Evolutionary conservation across 1,139 yeast species (phyloP).

Genomic region (Magnusiomyces paraingens): DNA sequence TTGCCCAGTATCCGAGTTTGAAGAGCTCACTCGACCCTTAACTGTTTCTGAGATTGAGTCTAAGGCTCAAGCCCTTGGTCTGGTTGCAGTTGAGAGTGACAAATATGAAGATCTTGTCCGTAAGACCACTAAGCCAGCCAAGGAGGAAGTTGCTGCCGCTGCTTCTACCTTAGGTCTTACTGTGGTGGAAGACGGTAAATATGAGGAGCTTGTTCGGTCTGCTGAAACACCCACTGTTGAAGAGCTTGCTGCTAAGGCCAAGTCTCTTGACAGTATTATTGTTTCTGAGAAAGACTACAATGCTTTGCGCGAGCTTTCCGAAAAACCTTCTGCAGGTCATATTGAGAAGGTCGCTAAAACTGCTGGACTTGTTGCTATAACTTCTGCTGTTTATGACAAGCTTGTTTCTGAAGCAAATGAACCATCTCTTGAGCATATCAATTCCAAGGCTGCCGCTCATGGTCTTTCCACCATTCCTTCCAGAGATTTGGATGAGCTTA

Average conservation of each 20-base stretch:
- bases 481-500: conserved; percentile 23
- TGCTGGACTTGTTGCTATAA: conserved; percentile 23
- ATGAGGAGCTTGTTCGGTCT: conserved; percentile 9
- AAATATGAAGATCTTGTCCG: conserved; percentile 20
- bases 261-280: conserved; percentile 29
- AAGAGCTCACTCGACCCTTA: conserved; percentile 1
- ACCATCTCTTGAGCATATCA: conserved; percentile 16
- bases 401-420: conserved; percentile 10
- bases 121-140: conserved; percentile 19
- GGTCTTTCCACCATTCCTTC: conserved; percentile 26
- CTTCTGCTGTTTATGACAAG: conserved; percentile 24
- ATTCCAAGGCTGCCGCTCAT: conserved; percentile 23
- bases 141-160: conserved; percentile 28
- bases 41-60: conserved; percentile 26
- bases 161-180: conserved; percentile 28
- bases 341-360: conserved; percentile 29
- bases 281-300: conserved; percentile 22
- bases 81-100: conserved; percentile 23
- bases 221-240: conserved; percentile 19
- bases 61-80: conserved; percentile 29
- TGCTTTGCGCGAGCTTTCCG: conserved; percentile 16
- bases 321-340: conserved; percentile 16
- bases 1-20: conserved; percentile 21
- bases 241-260: conserved; percentile 18
- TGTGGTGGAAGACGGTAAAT: conserved; percentile 16